Conservation (phyloP, 495 filamentous ascomycete genomes). For the Alectoria sarmentosa region DNA sequence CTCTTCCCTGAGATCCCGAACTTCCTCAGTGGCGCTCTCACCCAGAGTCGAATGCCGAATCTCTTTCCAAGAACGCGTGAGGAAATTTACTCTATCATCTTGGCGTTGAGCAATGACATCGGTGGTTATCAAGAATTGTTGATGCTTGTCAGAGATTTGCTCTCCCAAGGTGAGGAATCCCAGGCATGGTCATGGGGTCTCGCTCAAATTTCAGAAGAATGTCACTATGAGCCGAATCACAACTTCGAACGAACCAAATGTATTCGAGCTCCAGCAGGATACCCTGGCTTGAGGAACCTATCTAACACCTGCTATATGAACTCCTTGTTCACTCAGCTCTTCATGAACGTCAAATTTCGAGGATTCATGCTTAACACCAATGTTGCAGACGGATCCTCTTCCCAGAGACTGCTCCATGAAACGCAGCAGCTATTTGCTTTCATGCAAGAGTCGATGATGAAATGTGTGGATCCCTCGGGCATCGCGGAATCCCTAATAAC, state of each 20-base stretch:
- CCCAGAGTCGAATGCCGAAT: constrained; percentile 38
- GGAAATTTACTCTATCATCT: constrained; percentile 57
- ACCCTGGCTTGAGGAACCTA: constrained; percentile 79
- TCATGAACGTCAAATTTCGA: constrained; percentile 90
- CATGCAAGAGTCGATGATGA: constrained; percentile 75
- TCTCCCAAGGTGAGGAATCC: constrained; percentile 37
- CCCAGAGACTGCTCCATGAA: constrained; percentile 64
- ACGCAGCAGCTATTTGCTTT: constrained; percentile 75
- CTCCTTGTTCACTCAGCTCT: constrained; percentile 90
- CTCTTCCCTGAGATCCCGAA: constrained; percentile 58
- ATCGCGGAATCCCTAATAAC: constrained; percentile 72
- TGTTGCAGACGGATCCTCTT: constrained; percentile 42
- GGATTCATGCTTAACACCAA: constrained; percentile 70
- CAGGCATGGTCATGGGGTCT: constrained; percentile 25
- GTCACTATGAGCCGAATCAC: constrained; percentile 50
- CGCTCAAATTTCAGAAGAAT: constrained; percentile 34
- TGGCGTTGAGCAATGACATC: constrained; percentile 50
- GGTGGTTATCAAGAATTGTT: constrained; percentile 46
- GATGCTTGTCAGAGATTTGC: constrained; percentile 45
- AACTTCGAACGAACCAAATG: constrained; percentile 58
- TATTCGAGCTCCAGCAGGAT: constrained; percentile 67
- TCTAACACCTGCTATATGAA: constrained; percentile 98
- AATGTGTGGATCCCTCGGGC: constrained; percentile 62
- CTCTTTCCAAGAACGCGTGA: constrained; percentile 51
- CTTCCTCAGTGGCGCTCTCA: constrained; percentile 23